These are phyloP conservation scores for Tuber indicum DNA, from an alignment of 495 filamentous ascomycete species.

Conservation along the genomic window DNA sequence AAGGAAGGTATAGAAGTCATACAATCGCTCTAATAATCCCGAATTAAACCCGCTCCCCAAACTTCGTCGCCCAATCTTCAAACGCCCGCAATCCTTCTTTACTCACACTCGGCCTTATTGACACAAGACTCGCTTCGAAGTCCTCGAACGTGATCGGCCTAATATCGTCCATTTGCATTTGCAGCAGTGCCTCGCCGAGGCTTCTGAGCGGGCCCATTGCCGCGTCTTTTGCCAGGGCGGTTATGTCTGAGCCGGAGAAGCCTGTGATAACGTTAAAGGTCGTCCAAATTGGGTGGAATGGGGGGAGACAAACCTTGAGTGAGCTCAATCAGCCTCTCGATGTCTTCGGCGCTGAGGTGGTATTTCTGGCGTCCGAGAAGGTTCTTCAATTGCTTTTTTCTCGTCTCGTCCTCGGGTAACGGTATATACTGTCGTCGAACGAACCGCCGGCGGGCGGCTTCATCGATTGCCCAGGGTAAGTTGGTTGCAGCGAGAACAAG, in stretches of 20 bases:
- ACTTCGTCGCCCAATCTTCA: conserved; percentile 90
- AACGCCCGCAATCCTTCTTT: conserved; percentile 73
- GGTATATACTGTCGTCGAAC: conserved; percentile 95
- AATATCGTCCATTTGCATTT: conserved; percentile 90
- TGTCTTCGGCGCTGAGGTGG: conserved; percentile 64
- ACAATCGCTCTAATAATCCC: not conserved
- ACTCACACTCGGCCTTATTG: conserved; percentile 87
- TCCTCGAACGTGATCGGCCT: conserved; percentile 75
- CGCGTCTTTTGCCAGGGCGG: conserved; percentile 92
- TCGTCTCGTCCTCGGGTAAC: conserved; percentile 73
- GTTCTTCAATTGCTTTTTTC: conserved; percentile 67
- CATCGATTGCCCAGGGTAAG: conserved; percentile 95
- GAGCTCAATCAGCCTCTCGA: conserved; percentile 65
- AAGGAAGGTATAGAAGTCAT: not conserved
- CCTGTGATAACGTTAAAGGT: conserved; percentile 49
- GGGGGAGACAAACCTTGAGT: conserved; percentile 65
- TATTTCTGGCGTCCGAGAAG: conserved; percentile 85
- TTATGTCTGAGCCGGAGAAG: conserved; percentile 96
- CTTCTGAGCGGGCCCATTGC: conserved; percentile 95
- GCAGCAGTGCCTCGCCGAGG: conserved; percentile 79
- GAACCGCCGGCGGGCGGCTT: conserved; percentile 85
- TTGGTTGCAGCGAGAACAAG: conserved; percentile 95
- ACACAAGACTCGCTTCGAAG: conserved; percentile 76
- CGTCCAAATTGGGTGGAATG: conserved; percentile 9
- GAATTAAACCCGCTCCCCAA: conserved; percentile 81